phyloP scores from a whole-genome alignment of 2,329 filamentous ascomycete species.

The Cladosporium sp. region DNA sequence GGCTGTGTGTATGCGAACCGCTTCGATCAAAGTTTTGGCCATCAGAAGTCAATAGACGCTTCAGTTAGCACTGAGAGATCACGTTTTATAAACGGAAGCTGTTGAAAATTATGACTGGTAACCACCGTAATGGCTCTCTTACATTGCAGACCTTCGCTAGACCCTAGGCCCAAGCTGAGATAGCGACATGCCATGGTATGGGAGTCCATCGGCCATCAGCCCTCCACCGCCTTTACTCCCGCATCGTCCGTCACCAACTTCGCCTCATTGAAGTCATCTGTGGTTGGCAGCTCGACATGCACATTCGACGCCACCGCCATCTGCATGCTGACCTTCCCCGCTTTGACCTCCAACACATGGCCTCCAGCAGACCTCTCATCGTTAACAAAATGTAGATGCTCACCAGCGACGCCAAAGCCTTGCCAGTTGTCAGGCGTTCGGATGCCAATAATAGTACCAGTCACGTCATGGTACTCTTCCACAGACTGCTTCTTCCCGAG shows the following conservation, averaged over 20 bases:
- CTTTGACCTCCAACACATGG: conserved; percentile 37
- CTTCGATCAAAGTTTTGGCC: no score
- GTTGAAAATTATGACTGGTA: no score
- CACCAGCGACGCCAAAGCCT: conserved; percentile 38
- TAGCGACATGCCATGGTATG: no score
- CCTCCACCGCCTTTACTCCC: conserved; percentile 35
- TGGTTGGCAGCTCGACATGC: conserved; percentile 36
- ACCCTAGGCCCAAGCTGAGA: no score
- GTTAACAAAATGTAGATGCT: conserved; percentile 40
- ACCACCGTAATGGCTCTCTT: no score
- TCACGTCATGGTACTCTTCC: conserved; percentile 32
- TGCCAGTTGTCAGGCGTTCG: conserved; percentile 37
- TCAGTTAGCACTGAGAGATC: no score
- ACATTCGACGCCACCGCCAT: conserved; percentile 36
- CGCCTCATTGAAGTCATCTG: conserved; percentile 36
- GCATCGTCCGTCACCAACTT: conserved; percentile 31
- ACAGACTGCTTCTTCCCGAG: conserved; percentile 38
- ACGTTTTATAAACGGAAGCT: no score
- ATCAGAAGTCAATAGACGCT: no score
- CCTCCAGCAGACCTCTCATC: conserved; percentile 35
- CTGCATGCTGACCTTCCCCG: conserved; percentile 31
- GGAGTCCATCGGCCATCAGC: no score
- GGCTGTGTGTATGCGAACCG: no score
- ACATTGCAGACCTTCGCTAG: no score
- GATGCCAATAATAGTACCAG: conserved; percentile 41